Conservation (phyloP, 345 rosid species). For the Theobroma cacao region DNA sequence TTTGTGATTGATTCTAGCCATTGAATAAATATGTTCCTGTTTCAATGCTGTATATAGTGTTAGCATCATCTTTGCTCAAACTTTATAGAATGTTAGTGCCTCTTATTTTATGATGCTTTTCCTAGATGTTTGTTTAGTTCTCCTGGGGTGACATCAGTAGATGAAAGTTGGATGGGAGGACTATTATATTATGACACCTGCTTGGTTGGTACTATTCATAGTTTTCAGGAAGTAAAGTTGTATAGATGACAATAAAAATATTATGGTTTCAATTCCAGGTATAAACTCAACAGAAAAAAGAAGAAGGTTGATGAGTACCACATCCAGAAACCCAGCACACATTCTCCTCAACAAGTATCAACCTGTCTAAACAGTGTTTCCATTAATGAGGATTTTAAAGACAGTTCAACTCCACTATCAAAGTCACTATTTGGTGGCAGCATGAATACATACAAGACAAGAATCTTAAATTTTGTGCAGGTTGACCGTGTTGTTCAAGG, state of each 20-base stretch:
- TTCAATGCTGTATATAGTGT: constrained; percentile 3
- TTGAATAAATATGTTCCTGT: neutral
- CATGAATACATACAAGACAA: constrained; percentile 72
- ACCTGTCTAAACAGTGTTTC: constrained; percentile 40
- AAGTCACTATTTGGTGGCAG: constrained; percentile 82
- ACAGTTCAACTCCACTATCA: constrained; percentile 54
- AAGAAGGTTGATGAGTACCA: constrained; percentile 54
- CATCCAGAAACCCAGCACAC: constrained; percentile 35
- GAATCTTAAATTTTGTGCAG: constrained; percentile 51
- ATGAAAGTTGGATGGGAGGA: neutral
- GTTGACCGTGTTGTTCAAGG: constrained; percentile 75
- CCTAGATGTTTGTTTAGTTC: neutral
- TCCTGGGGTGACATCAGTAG: neutral
- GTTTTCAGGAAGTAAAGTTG: neutral
- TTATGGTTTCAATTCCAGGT: constrained; percentile 46
- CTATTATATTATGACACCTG: neutral
- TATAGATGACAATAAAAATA: neutral
- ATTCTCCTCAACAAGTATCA: constrained; percentile 36
- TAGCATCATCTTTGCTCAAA: neutral
- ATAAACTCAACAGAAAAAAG: constrained; percentile 68
- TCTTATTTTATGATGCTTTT: neutral
- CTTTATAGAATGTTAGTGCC: constrained; percentile 3
- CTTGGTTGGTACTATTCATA: neutral
- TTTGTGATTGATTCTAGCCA: neutral
- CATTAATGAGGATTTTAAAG: constrained; percentile 59